Base-by-base conservation (phyloP, 768 basidiomycete genomes). In the Chlorophyllum brunneum region DNA sequence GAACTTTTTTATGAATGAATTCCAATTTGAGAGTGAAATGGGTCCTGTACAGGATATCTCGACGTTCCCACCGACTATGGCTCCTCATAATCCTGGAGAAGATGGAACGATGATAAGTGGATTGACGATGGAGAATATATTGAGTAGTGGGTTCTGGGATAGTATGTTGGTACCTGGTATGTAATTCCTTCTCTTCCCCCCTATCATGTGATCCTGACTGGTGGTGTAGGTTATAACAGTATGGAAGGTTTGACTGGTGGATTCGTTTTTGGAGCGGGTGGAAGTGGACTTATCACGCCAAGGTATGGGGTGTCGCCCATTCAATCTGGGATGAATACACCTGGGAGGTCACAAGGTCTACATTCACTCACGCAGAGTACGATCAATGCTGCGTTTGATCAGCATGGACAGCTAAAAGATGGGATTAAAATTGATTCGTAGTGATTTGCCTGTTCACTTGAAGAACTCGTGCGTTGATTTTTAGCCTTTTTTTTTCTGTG, bases 21-120 rank as follows among this genome's bases (percentile, higher is more conserved):
- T 85, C 67, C 81, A 85, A 54, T 85, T 88, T 60, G 82, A 82
- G 47, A 74, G 88, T 48, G 90, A 92, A 73, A 91, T 91, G 86
- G 90, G 89, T 0, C 88, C 87, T 3, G 87, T 84, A 13, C 81
- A 78, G 55, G 89, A 92, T 64, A 83, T 92, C 60, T 80, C 85
- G 41, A 89, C 83, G 49, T 92, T 92, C 78, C 90, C 89, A 43
- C 90, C 90, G n/a, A 90, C 86, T 47, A 90, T 91, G 86, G 85
- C 81, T 42, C 75, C 81, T 4, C 50, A 70, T 51, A n/a, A 36
- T 24, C 73, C 76, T 48, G 41, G 64, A 31, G 71, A 70, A 51
- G 74, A 77, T 30, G 31, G 59, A 50, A 43, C 20, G 18, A 54
- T 61, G 56, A 64, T 74, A 30, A 69, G 69, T 52, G 76, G 75